Conservation (phyloP, 306 rosid genomes). For the Glycine latifolia region DNA sequence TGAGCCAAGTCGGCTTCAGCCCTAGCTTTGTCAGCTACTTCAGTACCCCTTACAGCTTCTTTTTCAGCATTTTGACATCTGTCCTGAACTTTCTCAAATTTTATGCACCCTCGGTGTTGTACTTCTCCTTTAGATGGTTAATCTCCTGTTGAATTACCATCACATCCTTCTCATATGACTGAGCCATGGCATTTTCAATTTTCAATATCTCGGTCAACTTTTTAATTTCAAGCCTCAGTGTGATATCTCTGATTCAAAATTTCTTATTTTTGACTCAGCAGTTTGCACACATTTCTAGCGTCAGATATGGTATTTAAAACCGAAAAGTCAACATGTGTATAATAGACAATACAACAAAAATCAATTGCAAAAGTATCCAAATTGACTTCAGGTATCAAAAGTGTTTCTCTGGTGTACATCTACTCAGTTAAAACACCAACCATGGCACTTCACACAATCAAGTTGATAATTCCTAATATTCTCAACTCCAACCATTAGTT, state of each 20-base stretch:
- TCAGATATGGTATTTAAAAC: conserved; percentile 17
- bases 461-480: not conserved
- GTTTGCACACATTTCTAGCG: conserved; percentile 58
- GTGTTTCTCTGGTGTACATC: not conserved
- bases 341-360: not conserved
- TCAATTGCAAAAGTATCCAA: not conserved
- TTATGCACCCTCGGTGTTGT: conserved; percentile 61
- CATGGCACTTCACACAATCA: not conserved
- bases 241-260: conserved; percentile 68
- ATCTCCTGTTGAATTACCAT: conserved; percentile 75
- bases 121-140: conserved; percentile 72
- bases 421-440: conserved; percentile 4
- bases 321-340: not conserved
- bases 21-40: conserved; percentile 79
- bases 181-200: conserved; percentile 62
- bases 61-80: conserved; percentile 73
- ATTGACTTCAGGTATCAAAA: conserved; percentile 1
- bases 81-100: conserved; percentile 74
- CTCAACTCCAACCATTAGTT: not conserved
- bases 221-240: conserved; percentile 63
- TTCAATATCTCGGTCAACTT: conserved; percentile 65
- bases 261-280: conserved; percentile 75
- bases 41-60: conserved; percentile 74
- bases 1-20: conserved; percentile 69
- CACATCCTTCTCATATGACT: conserved; percentile 71